phyloP scores from a whole-genome alignment of 352 stramenopile species.

The Phytophthora pisi region DNA sequence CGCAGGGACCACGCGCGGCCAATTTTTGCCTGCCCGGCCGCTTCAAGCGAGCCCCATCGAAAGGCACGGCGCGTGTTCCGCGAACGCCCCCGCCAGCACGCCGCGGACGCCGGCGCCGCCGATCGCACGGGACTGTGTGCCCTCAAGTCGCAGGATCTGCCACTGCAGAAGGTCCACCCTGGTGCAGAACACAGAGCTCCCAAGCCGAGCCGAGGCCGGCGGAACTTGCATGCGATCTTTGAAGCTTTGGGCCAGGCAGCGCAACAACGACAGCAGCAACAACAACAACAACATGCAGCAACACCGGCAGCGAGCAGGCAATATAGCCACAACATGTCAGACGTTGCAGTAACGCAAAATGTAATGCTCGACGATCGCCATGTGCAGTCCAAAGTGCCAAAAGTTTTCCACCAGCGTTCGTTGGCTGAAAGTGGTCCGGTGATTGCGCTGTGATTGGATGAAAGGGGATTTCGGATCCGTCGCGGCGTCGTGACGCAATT shows the following conservation, averaged over 20 bases:
- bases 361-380: conserved; percentile 18
- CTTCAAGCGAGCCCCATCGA: conserved; percentile 20
- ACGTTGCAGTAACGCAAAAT: neutral
- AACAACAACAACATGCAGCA: neutral
- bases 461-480: conserved; percentile 2
- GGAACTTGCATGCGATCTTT: conserved; percentile 13
- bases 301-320: neutral
- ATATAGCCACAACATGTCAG: neutral
- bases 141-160: conserved; percentile 30
- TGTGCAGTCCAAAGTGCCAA: neutral
- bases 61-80: conserved; percentile 32
- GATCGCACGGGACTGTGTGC: conserved; percentile 17
- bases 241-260: conserved; percentile 7
- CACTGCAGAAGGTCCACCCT: conserved; percentile 40
- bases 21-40: conserved; percentile 7
- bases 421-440: conserved; percentile 10
- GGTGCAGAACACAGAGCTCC: no score
- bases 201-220: no score
- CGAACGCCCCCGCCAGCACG: conserved; percentile 17
- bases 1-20: conserved; percentile 14
- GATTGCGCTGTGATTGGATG: neutral
- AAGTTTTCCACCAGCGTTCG: no score
- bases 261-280: no score
- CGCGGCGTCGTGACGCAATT: conserved; percentile 9
- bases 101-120: conserved; percentile 5